Conservation (phyloP, 441 rosid genomes). For the Gossypium davidsonii region DNA sequence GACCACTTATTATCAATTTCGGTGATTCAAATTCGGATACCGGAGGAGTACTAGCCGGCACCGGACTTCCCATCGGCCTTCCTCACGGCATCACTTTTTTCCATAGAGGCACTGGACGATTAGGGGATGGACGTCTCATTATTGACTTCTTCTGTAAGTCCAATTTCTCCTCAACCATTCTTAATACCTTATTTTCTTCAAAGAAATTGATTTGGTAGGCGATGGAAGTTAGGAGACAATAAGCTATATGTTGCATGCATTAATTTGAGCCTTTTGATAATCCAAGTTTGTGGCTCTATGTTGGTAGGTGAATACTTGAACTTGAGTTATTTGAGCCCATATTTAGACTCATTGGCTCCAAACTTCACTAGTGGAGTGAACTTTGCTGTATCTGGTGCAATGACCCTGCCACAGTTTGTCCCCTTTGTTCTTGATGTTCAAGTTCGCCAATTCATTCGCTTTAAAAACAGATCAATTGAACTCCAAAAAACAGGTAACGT, state of each 20-base stretch:
- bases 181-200: not conserved
- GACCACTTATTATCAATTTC: constrained; percentile 27
- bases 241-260: not conserved
- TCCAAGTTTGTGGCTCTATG: not conserved
- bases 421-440: constrained; percentile 35
- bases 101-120: constrained; percentile 38
- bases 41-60: constrained; percentile 35
- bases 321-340: constrained; percentile 35
- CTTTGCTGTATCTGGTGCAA: constrained; percentile 41
- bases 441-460: constrained; percentile 38
- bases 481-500: constrained; percentile 30
- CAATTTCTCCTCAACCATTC: not conserved
- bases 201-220: not conserved
- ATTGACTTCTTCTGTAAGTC: constrained; percentile 40
- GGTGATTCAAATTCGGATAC: constrained; percentile 58
- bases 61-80: constrained; percentile 29
- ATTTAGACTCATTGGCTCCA: constrained; percentile 44
- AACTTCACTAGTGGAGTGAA: constrained; percentile 44
- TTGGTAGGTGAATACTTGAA: constrained; percentile 37
- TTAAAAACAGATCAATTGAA: constrained; percentile 33
- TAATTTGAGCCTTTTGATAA: not conserved
- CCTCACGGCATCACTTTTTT: constrained; percentile 45
- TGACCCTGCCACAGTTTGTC: constrained; percentile 34
- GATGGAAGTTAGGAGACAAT: not conserved
- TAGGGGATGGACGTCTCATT: constrained; percentile 40